Base-by-base conservation (phyloP, 768 basidiomycete species). In the Suillus cothurnatus region DNA sequence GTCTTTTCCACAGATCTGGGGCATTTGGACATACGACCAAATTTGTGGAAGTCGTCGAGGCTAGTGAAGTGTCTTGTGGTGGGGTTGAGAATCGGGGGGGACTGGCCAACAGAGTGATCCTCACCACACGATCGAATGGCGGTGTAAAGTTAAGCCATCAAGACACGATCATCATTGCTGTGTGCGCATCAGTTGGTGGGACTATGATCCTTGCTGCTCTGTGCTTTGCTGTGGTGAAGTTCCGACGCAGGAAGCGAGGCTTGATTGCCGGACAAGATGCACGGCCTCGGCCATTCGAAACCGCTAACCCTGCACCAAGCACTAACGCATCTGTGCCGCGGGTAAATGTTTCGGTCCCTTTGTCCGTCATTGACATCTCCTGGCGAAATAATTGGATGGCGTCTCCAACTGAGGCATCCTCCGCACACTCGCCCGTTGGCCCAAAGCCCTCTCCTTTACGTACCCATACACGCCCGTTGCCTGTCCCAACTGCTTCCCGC, bases 1-100 rank as follows among this genome's bases (percentile, higher is more conserved):
- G 56, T 60, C 55, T 32, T 21, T 19, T 53, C 17, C 60, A 52
- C 53, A 85, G 83, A 39, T 77, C 76, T 36, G 82, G 81, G n/a
- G 72, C 72, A 43, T 78, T 78, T 74, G 80, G 53, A 31, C 31
- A 39, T 4, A 55, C 34, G 57, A 56, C 57, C 23, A 45, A 64
- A 61, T 62, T 63, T 58, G 50, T 58, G 19, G n/a, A 62, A 36
- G 32, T 47, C 4, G 31, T 61, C 41, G 23, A 34, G 34, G n/a
- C 67, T 34, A 39, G 38, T 53, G 64, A 68, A 61, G 61, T 57
- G 23, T 47, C 66, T 15, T 52, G 57, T 45, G 31, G 57, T 45
- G 31, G 31, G 26, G 39, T 39, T 31, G 28, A 19, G 58, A 41
- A 14, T 41, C 28, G 26, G 39, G 19, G 28, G 19, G 28, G 11